Percentiles rank a stretch among this genome's conserved stretches.
These are phyloP conservation scores for Jimgerdemannia flammicorona DNA, from an alignment of 192 early-diverging fungal genomes.

Conservation along the genomic window DNA sequence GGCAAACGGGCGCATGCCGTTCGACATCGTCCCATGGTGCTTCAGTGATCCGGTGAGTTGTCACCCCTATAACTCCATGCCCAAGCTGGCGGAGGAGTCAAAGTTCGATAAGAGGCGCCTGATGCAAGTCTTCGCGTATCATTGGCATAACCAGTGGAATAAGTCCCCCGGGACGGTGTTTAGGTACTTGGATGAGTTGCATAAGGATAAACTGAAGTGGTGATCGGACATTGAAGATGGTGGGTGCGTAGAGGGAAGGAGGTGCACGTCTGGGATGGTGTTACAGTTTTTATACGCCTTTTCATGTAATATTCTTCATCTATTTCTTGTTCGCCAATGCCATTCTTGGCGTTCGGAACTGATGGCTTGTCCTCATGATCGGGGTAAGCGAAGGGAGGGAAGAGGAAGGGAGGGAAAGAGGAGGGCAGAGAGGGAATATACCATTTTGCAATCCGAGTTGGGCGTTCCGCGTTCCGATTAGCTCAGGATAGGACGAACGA, in stretches of 20 bases:
- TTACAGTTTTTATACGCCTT: background rate
- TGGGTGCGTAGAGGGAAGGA: background rate
- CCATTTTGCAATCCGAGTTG: background rate
- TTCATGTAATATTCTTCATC: too few species aligned
- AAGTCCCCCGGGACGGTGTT: conserved; percentile 36
- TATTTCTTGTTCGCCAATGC: too few species aligned
- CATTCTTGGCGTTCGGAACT: too few species aligned
- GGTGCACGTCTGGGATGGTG: background rate
- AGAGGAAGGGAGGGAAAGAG: background rate
- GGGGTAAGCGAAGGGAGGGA: background rate
- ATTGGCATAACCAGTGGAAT: conserved; percentile 47
- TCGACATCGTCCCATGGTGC: conserved; percentile 40
- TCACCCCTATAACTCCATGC: conserved; percentile 36
- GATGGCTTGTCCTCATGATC: background rate
- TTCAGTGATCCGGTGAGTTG: conserved; percentile 37
- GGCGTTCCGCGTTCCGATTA: background rate
- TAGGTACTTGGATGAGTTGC: conserved; percentile 23
- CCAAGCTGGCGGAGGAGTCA: conserved; percentile 13
- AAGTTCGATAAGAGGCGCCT: conserved; percentile 28
- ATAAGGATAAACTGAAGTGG: background rate
- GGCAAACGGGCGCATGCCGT: conserved; percentile 31
- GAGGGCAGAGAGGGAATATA: background rate
- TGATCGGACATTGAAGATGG: background rate
- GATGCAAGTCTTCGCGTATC: conserved; percentile 35
- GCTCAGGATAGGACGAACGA: background rate